Conservation (phyloP, 352 stramenopile genomes). For the Globisporangium emineosum region DNA sequence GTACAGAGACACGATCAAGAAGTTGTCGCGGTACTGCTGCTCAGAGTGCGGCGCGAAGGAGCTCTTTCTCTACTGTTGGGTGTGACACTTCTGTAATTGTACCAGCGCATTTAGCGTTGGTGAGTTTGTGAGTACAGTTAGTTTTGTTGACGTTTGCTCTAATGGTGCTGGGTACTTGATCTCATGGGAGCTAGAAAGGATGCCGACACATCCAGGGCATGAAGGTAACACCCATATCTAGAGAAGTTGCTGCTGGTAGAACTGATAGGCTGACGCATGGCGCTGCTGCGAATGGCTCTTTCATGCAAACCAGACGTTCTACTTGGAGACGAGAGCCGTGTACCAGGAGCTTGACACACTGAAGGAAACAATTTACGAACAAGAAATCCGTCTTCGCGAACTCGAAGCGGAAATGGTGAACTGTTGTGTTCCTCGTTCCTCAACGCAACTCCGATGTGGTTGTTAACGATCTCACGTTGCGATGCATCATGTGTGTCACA, state of each 20-base stretch:
- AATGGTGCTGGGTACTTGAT: background rate
- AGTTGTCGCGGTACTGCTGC: slow-evolving; percentile 60
- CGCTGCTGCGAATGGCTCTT: background rate
- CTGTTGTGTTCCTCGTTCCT: background rate
- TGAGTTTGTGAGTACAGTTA: no score
- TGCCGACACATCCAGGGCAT: slow-evolving; percentile 66
- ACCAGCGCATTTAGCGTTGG: background rate
- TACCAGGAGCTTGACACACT: slow-evolving; percentile 58
- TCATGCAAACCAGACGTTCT: slow-evolving; percentile 39
- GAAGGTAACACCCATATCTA: slow-evolving; percentile 42
- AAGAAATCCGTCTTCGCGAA: slow-evolving; percentile 47
- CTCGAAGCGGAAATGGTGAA: slow-evolving; percentile 47
- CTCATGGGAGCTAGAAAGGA: slow-evolving; percentile 46
- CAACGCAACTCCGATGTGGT: background rate
- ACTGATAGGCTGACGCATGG: background rate
- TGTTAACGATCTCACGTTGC: background rate
- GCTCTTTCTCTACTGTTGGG: slow-evolving; percentile 69
- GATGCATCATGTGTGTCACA: background rate
- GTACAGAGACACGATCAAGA: slow-evolving; percentile 37
- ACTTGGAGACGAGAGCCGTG: slow-evolving; percentile 44
- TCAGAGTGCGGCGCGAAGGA: slow-evolving; percentile 53
- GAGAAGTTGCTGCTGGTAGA: background rate
- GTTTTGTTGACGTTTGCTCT: background rate
- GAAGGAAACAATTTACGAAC: slow-evolving; percentile 55
- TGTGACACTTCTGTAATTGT: slow-evolving; percentile 5